Evolutionary conservation across 805 yeast species (phyloP).

Genomic region (Lipomyces kockii): DNA sequence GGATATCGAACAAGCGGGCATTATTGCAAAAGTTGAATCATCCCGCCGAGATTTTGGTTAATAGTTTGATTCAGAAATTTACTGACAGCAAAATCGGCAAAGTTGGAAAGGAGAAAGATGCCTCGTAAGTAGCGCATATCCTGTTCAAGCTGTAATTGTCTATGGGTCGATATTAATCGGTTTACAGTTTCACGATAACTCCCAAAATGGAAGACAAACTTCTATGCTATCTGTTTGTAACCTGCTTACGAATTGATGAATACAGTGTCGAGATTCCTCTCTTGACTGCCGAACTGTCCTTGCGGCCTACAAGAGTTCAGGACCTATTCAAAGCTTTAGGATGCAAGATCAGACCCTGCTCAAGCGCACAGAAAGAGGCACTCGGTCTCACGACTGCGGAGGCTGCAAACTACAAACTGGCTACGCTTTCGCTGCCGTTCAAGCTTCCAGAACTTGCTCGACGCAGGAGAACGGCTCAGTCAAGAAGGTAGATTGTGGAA

Average conservation of each 20-base stretch:
- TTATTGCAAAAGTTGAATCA: slow-evolving; percentile 61
- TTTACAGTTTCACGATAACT: slow-evolving; percentile 67
- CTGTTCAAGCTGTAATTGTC: slow-evolving; percentile 41
- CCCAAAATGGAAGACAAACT: slow-evolving; percentile 88
- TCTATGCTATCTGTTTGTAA: slow-evolving; percentile 74
- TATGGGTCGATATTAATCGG: slow-evolving; percentile 41
- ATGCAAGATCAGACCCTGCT: slow-evolving; percentile 71
- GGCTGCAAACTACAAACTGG: slow-evolving; percentile 69
- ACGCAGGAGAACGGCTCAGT: slow-evolving; percentile 21
- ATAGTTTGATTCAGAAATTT: slow-evolving; percentile 72
- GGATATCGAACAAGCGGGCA: slow-evolving; percentile 61
- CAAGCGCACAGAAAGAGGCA: slow-evolving; percentile 48
- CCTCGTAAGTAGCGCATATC: slow-evolving; percentile 4
- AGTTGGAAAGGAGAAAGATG: slow-evolving; percentile 32
- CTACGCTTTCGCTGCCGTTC: slow-evolving; percentile 85
- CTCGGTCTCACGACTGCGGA: slow-evolving; percentile 45
- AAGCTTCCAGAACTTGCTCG: slow-evolving; percentile 60
- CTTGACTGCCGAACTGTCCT: slow-evolving; percentile 78
- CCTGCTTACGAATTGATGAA: slow-evolving; percentile 74
- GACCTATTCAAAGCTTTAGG: slow-evolving; percentile 81
- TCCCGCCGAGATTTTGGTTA: slow-evolving; percentile 75
- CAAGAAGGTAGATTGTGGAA: slow-evolving; percentile 7
- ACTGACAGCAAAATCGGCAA: slow-evolving; percentile 64
- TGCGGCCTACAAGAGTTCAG: slow-evolving; percentile 55
- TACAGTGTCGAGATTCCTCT: slow-evolving; percentile 78